Conservation (phyloP, 257 asterid species). For the Plantago elongata region DNA sequence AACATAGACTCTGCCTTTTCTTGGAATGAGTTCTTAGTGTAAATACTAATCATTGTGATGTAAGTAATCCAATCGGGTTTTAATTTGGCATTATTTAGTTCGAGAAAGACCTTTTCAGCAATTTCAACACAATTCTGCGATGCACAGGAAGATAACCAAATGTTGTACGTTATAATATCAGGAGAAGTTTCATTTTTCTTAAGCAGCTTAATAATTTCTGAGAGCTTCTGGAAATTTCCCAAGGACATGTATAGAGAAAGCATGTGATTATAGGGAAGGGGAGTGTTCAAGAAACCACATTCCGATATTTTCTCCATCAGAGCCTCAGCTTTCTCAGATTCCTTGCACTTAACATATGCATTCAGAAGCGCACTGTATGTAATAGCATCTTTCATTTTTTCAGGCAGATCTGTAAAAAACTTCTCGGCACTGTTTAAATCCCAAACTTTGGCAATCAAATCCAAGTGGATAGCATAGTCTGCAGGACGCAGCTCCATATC, state of each 20-base stretch:
- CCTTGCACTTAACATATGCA: constrained; percentile 66
- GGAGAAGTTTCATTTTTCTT: constrained; percentile 71
- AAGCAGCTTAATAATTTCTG: constrained; percentile 46
- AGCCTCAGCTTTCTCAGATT: constrained; percentile 63
- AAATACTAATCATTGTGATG: constrained; percentile 81
- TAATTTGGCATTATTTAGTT: constrained; percentile 50
- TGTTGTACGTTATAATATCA: constrained; percentile 76
- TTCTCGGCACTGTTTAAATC: constrained; percentile 82
- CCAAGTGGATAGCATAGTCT: constrained; percentile 90
- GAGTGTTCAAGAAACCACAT: constrained; percentile 54
- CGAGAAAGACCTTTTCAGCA: constrained; percentile 62
- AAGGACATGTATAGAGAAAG: constrained; percentile 64
- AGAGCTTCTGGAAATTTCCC: constrained; percentile 57
- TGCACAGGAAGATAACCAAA: constrained; percentile 68
- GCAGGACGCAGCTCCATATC: constrained; percentile 77
- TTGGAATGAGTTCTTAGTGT: constrained; percentile 55
- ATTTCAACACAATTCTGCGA: constrained; percentile 55
- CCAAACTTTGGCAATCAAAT: constrained; percentile 78
- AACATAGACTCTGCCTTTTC: constrained; percentile 66
- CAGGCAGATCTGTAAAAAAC: constrained; percentile 82
- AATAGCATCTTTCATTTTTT: constrained; percentile 57
- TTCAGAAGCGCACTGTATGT: constrained; percentile 89
- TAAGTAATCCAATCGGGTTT: constrained; percentile 90
- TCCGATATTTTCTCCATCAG: constrained; percentile 78
- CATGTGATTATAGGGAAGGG: constrained; percentile 93